These are phyloP conservation scores for Ploettnerulaceae sp. DNA, from an alignment of 2,329 filamentous ascomycete genomes.

Conservation along the genomic window DNA sequence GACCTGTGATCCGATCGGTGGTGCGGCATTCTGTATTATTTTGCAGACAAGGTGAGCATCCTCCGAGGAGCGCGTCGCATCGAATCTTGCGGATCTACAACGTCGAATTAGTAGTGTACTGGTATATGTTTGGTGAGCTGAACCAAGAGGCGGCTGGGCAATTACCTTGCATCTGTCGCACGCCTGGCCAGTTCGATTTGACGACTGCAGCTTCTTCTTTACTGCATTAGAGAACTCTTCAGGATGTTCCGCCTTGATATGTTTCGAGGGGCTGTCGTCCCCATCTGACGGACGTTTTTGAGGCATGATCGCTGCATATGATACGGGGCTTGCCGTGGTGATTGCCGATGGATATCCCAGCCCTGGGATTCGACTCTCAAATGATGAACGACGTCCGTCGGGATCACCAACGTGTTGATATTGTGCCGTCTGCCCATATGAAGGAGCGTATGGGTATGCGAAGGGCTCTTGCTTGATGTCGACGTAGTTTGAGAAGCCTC, in stretches of 20 bases:
- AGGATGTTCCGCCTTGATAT: slow-evolving; percentile 28
- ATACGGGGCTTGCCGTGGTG: slow-evolving; percentile 22
- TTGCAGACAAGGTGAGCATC: slow-evolving; percentile 75
- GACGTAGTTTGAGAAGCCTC: neutral
- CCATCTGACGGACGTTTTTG: slow-evolving; percentile 23
- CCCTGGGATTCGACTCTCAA: slow-evolving; percentile 12
- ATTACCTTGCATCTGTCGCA: slow-evolving; percentile 85
- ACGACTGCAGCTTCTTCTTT: slow-evolving; percentile 49
- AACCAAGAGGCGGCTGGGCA: too few species aligned
- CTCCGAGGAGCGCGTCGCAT: slow-evolving; percentile 74
- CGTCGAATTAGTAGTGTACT: slow-evolving; percentile 13
- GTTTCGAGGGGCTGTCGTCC: slow-evolving; percentile 23
- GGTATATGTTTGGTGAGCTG: neutral
- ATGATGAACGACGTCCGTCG: slow-evolving; percentile 1
- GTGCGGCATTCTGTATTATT: slow-evolving; percentile 73
- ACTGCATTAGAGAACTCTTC: slow-evolving; percentile 38
- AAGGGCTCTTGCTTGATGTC: slow-evolving; percentile 11
- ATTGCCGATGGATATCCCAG: slow-evolving; percentile 22
- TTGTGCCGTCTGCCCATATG: slow-evolving; percentile 4
- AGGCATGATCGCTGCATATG: slow-evolving; percentile 23
- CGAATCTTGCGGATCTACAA: slow-evolving; percentile 74
- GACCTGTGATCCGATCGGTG: slow-evolving; percentile 80
- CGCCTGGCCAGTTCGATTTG: slow-evolving; percentile 70
- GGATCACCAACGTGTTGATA: slow-evolving; percentile 7
- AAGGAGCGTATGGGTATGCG: neutral